Conservation (phyloP, 2,329 filamentous ascomycete genomes). For the Dothistroma pini region DNA sequence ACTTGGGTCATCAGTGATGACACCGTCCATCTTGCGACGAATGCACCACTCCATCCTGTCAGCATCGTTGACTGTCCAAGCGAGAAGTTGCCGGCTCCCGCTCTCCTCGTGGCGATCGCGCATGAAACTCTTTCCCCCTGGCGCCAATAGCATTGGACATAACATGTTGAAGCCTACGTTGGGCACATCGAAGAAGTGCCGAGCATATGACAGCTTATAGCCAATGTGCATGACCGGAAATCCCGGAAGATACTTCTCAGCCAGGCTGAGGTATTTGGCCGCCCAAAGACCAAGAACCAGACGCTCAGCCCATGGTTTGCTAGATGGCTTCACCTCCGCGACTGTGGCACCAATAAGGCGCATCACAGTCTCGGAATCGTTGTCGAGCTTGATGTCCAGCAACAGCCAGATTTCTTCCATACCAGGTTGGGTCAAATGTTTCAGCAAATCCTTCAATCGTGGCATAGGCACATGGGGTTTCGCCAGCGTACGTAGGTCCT, state of each 20-base stretch:
- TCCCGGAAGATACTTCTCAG: conserved; percentile 57
- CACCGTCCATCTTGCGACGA: conserved; percentile 63
- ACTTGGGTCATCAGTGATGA: conserved; percentile 80
- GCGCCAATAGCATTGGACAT: conserved; percentile 64
- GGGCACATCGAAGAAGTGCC: conserved; percentile 64
- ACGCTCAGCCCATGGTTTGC: conserved; percentile 64
- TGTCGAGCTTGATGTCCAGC: conserved; percentile 83
- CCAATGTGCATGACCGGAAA: conserved; percentile 67
- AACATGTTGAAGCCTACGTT: conserved; percentile 76
- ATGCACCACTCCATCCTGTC: conserved; percentile 80
- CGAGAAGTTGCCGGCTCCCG: conserved; percentile 60
- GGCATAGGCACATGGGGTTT: conserved; percentile 70
- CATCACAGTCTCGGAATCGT: conserved; percentile 68
- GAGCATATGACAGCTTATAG: conserved; percentile 63
- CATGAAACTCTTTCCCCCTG: conserved; percentile 64
- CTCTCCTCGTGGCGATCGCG: conserved; percentile 33
- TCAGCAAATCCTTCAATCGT: conserved; percentile 67
- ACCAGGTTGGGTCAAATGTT: conserved; percentile 63
- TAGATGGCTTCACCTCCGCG: conserved; percentile 24
- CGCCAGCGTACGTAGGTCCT: conserved; percentile 62
- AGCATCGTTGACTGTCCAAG: conserved; percentile 84
- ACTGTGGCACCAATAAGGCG: conserved; percentile 63
- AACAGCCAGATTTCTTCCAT: conserved; percentile 72
- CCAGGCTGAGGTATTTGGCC: conserved; percentile 65
- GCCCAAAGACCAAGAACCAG: conserved; percentile 82